Evolutionary conservation across 169 alveolate species (phyloP).

Genomic region (Cryptosporidium viatorum): DNA sequence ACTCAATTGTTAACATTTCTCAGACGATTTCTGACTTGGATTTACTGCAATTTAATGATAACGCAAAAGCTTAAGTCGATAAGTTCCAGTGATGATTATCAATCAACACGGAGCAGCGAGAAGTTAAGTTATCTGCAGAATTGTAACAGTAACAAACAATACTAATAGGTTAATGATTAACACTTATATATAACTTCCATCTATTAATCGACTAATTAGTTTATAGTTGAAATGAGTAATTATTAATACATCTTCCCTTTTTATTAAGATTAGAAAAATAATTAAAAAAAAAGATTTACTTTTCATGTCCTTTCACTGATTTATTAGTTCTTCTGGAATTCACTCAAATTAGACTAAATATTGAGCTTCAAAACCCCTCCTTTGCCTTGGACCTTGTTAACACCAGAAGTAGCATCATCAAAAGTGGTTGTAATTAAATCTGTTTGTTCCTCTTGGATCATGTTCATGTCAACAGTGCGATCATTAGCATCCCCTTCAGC

Average conservation of each 20-base stretch:
- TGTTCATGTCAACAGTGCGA: neutral
- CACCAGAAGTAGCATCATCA: neutral
- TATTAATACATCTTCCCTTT: neutral
- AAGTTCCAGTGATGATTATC: neutral
- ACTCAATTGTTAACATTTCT: constrained; percentile 35
- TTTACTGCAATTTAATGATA: neutral
- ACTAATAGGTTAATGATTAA: neutral
- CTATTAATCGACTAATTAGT: neutral
- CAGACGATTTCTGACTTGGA: constrained; percentile 57
- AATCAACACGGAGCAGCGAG: neutral
- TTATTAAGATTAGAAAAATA: too few species aligned
- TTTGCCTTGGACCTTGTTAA: neutral
- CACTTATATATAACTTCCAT: neutral
- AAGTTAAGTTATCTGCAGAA: neutral
- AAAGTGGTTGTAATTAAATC: constrained; percentile 11
- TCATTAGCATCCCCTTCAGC: neutral
- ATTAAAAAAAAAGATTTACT: neutral
- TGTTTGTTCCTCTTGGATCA: constrained; percentile 12
- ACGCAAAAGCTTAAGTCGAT: neutral
- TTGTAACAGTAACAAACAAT: neutral
- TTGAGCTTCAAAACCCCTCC: constrained; percentile 21
- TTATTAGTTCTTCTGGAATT: neutral
- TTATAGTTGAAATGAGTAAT: too few species aligned
- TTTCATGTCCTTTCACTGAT: neutral
- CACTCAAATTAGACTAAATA: neutral